Base-by-base conservation (phyloP, 2,329 filamentous ascomycete species). In the Trichoderma oligosporum region DNA sequence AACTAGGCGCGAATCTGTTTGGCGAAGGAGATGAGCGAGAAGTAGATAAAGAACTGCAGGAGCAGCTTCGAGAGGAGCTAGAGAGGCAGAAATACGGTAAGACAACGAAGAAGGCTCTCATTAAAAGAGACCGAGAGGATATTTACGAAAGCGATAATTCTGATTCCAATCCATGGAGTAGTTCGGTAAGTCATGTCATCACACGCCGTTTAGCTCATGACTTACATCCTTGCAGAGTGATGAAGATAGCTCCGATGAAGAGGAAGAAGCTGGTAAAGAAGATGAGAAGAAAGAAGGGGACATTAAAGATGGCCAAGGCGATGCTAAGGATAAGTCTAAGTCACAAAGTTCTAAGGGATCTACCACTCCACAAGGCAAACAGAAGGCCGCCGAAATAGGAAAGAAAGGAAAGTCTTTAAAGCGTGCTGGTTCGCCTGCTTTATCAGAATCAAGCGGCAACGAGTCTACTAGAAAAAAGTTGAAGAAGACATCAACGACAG, bases 401-500 rank as follows among this genome's bases (percentile, higher is more conserved):
- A 83, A 82, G 70, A 83, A 83, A 68, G 71, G 73, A 65, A 85
- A 84, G 67, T 80, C 78, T 29, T 81, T 93, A 52, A 97, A 97
- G 75, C 86, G 93, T 27, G 82, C 89, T 29, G 91, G 91, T 16
- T 96, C 91, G 14, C 91, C 92, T 3, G 88, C 92, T 62, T 80
- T 89, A 29, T 97, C 91, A 2, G 93, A 97, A 69, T 91, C 91
- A 8, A 96, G 91, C 69, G 93, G 91, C 53, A 95, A 92, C 64
- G 93, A 97, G 70, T 93, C 89, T 0, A 84, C 86, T 22, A 87
- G 94, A 74, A 90, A 89, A 76, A 83, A 82, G 69, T 83, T 88
- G 68, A 89, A 87, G 75, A 88, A 87, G 69, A 81, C 83, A 61
- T 72, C 73, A 1, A 71, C 69, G 2, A 68, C 75, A 14, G 79